Conservation (phyloP, 225 moss, liverwort and hornwort species). For the Physcomitrellopsis africana region DNA sequence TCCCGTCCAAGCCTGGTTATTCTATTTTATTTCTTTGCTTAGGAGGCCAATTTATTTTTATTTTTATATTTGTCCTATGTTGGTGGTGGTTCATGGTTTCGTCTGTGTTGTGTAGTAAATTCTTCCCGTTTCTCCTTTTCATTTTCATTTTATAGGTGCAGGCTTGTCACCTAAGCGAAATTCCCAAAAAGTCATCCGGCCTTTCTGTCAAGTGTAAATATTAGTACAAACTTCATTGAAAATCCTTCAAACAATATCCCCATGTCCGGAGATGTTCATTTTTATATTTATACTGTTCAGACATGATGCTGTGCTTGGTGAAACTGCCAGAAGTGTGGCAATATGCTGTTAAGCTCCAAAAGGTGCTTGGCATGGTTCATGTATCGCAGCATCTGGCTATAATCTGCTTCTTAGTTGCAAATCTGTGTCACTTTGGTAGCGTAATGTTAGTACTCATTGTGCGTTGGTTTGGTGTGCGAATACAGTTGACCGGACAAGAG, state of each 20-base stretch:
- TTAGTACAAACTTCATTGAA: no score
- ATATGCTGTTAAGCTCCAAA: conserved; percentile 26
- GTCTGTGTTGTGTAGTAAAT: background rate
- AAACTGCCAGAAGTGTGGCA: conserved; percentile 23
- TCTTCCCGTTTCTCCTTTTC: background rate
- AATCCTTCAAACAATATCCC: no score
- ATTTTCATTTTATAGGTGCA: no score
- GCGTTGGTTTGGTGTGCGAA: background rate
- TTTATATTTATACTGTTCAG: conserved; percentile 7
- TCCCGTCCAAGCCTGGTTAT: background rate
- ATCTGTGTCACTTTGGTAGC: conserved; percentile 4
- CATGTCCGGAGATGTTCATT: no score
- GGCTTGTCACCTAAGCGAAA: background rate
- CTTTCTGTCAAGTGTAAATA: no score
- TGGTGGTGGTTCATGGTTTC: background rate
- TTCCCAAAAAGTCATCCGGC: no score
- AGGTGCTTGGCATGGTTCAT: conserved; percentile 29
- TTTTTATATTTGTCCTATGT: background rate
- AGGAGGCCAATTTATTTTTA: background rate
- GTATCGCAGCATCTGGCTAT: conserved; percentile 25
- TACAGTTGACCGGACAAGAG: conserved; percentile 35
- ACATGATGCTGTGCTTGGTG: conserved; percentile 23
- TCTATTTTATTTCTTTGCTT: background rate
- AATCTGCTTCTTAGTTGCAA: conserved; percentile 18
- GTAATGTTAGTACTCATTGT: background rate